Base-by-base conservation (phyloP, 306 rosid species). In the Dalbergia cochinchinensis region DNA sequence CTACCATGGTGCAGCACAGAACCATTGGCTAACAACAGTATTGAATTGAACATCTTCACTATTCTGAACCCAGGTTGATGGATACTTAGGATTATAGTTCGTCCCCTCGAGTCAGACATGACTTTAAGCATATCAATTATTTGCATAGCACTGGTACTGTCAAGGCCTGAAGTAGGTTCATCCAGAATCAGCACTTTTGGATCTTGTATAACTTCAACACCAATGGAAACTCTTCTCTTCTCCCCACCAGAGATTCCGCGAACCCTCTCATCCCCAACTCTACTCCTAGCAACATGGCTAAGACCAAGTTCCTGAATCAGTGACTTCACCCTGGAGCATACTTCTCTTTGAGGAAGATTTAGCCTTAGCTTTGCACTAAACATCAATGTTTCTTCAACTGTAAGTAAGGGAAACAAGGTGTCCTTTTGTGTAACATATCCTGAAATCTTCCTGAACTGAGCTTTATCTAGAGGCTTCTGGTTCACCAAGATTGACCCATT, bases 381-480 rank as follows among this genome's bases (percentile, higher is more conserved):
- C 88, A 87, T 83, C 20, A 94, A 72, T 87, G 97, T 94, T 89
- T 94, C 98, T 84, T 92, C 90, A 44, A 94, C 97, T 0, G 97
- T 88, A 14, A 94, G 97, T 61, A 94, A 80, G 35, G 94, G 98
- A 74, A 91, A 94, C 4, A 92, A 88, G 20, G 84, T 82, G 57
- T 94, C 97, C 45, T 87, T 91, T 53, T 94, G 97, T 34, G 97
- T 89, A n/a, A 92, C 98, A 76, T 88, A 94, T 59, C 94, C 97
- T 9, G 91, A 92, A 31, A 79, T 73, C 85, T 87, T 92, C 80
- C 68, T 87, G 91, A 92, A 88, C 69, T 48, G 79, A 78, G 88
- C 79, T 65, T 71, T 83, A 78, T 90, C 86, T 13, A 88, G 48
- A 4, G 90, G 85, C 69, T 78, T 80, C 20, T 89, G 85, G 78